Conservation (phyloP, 169 alveolate species). For the Eimeria zaria region DNA sequence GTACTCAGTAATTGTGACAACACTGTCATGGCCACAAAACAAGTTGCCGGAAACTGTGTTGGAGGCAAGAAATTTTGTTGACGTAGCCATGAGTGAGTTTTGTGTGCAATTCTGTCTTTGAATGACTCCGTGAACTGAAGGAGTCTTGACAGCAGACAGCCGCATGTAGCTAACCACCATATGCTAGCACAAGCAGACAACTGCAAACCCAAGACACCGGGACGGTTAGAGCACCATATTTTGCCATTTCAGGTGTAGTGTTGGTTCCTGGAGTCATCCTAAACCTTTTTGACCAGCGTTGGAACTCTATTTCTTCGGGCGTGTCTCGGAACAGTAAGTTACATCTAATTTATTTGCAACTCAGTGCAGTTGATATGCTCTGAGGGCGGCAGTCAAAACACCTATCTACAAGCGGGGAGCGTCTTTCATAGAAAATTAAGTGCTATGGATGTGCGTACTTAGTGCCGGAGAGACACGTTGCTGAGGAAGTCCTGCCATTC, state of each 20-base stretch:
- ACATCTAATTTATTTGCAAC: not conserved
- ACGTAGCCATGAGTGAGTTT: conserved; percentile 39
- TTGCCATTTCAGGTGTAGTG: conserved; percentile 40
- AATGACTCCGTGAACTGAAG: not conserved
- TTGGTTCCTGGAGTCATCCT: conserved; percentile 65
- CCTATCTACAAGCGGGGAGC: not conserved
- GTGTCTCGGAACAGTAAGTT: conserved; percentile 38
- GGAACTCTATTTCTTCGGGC: conserved; percentile 39
- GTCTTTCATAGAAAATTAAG: too few species aligned
- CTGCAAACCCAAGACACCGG: not conserved
- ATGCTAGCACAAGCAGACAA: not conserved
- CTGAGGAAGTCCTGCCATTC: conserved; percentile 57
- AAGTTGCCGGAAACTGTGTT: conserved; percentile 16
- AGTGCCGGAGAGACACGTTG: conserved; percentile 75
- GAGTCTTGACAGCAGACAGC: not conserved
- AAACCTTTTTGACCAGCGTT: conserved; percentile 13
- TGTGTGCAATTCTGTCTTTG: not conserved
- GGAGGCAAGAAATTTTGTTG: conserved; percentile 33
- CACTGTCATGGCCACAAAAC: conserved; percentile 46
- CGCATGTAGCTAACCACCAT: not conserved
- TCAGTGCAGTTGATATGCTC: not conserved
- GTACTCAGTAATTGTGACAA: not conserved
- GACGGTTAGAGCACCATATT: not conserved
- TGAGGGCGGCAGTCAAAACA: not conserved
- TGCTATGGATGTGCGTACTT: conserved; percentile 20